A percentile compares a stretch with the other conserved stretches of the same genome.
Conservation (phyloP, 495 filamentous ascomycete species). For the Podospora pseudocomata region DNA sequence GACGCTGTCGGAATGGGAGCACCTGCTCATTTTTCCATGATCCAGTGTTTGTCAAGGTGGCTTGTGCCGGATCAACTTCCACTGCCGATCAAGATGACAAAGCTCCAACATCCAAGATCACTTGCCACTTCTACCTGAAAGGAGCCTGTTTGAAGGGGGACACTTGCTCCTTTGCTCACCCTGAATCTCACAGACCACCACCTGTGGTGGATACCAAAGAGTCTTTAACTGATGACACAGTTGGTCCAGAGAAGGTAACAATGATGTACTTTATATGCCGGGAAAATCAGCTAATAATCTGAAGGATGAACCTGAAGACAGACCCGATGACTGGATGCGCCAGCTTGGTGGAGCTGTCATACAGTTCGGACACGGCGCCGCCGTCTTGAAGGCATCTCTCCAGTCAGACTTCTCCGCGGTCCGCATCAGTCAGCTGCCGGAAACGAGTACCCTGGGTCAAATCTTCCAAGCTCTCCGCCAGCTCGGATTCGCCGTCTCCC, state of each 20-base stretch:
- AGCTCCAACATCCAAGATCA: neutral
- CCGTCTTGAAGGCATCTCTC: constrained; percentile 23
- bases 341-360: constrained; percentile 27
- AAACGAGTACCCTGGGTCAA: constrained; percentile 14
- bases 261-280: neutral
- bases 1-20: constrained; percentile 10
- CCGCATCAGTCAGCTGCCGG: constrained; percentile 28
- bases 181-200: neutral
- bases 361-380: constrained; percentile 30
- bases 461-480: constrained; percentile 18
- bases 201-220: neutral
- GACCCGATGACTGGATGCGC: constrained; percentile 19
- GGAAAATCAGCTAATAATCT: neutral
- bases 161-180: constrained; percentile 13
- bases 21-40: constrained; percentile 4
- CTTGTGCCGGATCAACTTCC: too few species aligned
- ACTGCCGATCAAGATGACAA: neutral
- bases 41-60: neutral
- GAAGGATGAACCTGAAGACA: constrained; percentile 7
- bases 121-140: neutral
- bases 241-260: neutral
- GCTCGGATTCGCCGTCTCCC: constrained; percentile 7
- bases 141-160: constrained; percentile 1
- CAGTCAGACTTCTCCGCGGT: constrained; percentile 32
- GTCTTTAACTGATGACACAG: neutral